Conservation (phyloP, 306 rosid genomes). For the Prunus armeniaca region DNA sequence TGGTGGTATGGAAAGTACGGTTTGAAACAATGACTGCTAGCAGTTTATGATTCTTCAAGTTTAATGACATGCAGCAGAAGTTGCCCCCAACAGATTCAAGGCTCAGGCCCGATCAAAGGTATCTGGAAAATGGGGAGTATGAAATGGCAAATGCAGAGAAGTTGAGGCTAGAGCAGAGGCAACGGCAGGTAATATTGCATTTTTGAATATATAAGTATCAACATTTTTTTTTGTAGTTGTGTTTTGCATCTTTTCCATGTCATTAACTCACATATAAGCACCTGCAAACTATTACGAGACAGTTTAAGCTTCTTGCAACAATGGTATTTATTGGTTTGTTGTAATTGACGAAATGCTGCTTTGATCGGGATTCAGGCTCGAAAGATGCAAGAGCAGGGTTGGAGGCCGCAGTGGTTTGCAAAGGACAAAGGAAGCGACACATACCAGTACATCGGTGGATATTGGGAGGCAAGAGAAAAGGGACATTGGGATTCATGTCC, state of each 20-base stretch:
- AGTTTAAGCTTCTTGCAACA: not conserved
- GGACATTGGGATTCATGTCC: conserved; percentile 89
- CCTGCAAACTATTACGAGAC: no score
- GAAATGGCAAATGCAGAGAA: conserved; percentile 97
- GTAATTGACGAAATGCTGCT: conserved; percentile 19
- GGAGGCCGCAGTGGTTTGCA: conserved; percentile 94
- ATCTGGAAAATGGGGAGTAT: conserved; percentile 93
- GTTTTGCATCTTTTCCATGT: not conserved
- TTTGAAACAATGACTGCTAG: not conserved
- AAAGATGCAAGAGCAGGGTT: conserved; percentile 95
- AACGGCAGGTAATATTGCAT: conserved; percentile 73
- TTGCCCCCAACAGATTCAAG: conserved; percentile 99
- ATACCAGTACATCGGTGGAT: conserved; percentile 75
- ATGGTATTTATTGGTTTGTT: not conserved
- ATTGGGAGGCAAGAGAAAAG: conserved; percentile 83
- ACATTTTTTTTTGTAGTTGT: not conserved
- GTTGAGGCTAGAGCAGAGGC: conserved; percentile 91
- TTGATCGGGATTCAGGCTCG: conserved; percentile 63
- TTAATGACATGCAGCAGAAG: conserved; percentile 52
- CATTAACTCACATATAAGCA: not conserved
- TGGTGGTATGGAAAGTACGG: not conserved
- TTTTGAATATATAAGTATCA: not conserved
- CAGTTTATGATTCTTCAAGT: not conserved
- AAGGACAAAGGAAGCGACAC: conserved; percentile 76
- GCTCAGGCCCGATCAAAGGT: conserved; percentile 95